A percentile compares a stretch with the other conserved stretches of the same genome.
phyloP scores from a whole-genome alignment of 345 rosid species.

The Acer negundo region DNA sequence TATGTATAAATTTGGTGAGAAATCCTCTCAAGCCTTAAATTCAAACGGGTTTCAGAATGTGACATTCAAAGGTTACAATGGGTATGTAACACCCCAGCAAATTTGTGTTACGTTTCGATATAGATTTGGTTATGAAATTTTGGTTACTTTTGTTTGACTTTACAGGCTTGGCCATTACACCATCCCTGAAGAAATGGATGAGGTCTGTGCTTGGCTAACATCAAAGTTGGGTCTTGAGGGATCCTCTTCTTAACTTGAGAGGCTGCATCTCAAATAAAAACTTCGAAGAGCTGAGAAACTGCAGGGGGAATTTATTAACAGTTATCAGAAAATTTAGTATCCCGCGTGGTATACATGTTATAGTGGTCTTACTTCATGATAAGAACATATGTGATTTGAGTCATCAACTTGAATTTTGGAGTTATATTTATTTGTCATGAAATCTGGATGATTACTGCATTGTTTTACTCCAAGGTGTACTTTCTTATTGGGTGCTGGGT shows the following conservation, averaged over 20 bases:
- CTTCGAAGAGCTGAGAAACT: background rate
- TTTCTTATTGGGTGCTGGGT: background rate
- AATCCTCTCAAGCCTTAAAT: conserved; percentile 59
- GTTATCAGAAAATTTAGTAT: conserved; percentile 17
- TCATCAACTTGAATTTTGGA: conserved; percentile 13
- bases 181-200: conserved; percentile 86
- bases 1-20: conserved; percentile 83
- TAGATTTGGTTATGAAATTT: background rate
- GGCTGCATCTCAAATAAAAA: conserved; percentile 7
- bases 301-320: conserved; percentile 2
- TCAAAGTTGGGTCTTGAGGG: conserved; percentile 70
- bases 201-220: conserved; percentile 73
- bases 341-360: conserved; percentile 16
- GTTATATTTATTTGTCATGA: conserved; percentile 3
- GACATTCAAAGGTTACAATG: conserved; percentile 73
- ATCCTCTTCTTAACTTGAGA: conserved; percentile 25
- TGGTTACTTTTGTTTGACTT: conserved; percentile 5
- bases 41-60: conserved; percentile 65
- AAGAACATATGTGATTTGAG: conserved; percentile 3
- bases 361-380: conserved; percentile 6
- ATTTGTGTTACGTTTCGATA: background rate
- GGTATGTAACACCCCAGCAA: conserved; percentile 38
- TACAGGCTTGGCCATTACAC: conserved; percentile 91
- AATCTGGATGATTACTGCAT: background rate
- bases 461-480: background rate